Percentiles rank a stretch among this genome's conserved stretches.
Evolutionary conservation across 805 yeast genomes (phyloP).

Genomic region (Candida berthetii): DNA sequence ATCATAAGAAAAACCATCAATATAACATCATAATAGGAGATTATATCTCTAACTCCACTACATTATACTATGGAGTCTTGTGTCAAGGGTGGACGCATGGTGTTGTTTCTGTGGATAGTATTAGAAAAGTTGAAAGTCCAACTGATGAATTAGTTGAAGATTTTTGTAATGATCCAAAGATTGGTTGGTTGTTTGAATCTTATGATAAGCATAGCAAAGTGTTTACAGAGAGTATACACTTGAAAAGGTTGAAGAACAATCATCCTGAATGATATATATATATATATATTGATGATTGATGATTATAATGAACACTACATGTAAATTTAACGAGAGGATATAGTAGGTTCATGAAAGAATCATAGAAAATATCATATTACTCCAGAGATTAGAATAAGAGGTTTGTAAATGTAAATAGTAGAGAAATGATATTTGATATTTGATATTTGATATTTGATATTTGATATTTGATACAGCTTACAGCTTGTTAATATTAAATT

Average conservation of each 20-base stretch:
- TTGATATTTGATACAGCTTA: too few relatives aligned
- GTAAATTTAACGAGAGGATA: too few relatives aligned
- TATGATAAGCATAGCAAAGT: not conserved
- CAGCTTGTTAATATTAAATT: too few relatives aligned
- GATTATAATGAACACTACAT: too few relatives aligned
- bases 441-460: too few relatives aligned
- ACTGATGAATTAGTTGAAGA: not conserved
- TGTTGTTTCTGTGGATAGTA: not conserved
- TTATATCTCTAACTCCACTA: not conserved
- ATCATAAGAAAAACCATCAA: not conserved
- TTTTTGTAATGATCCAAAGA: not conserved
- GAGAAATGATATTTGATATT: too few relatives aligned
- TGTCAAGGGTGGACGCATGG: not conserved
- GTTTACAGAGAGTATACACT: not conserved
- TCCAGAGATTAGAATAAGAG: too few relatives aligned
- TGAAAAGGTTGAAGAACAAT: not conserved
- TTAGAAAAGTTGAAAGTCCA: not conserved
- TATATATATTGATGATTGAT: too few relatives aligned
- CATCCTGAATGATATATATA: not conserved
- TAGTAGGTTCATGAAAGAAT: too few relatives aligned
- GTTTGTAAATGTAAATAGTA: too few relatives aligned
- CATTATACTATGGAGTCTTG: not conserved
- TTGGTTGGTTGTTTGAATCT: not conserved
- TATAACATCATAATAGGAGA: not conserved
- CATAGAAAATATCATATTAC: too few relatives aligned